Base-by-base conservation (phyloP, 2,329 filamentous ascomycete genomes). In the Hymenoscyphus occultus region DNA sequence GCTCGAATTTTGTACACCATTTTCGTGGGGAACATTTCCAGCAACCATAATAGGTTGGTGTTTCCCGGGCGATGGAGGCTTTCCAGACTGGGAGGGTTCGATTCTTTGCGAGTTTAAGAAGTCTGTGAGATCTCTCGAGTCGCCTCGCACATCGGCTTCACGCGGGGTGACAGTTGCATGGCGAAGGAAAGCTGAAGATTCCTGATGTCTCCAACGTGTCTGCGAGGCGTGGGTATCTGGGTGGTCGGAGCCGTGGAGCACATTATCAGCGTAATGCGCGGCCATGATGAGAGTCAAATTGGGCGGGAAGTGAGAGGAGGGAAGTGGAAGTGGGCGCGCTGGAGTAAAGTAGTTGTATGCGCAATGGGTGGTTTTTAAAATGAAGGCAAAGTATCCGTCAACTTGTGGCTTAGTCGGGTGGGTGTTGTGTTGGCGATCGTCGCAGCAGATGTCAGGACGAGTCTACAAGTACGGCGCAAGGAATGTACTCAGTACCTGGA, bases 121-220 rank as follows among this genome's bases (percentile, higher is more conserved):
- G 67, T 81, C 76, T 66, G 84, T 80, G 39, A 88, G 79, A 63
- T 85, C 83, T 70, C 76, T 78, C 35, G 83, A 83, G 64, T 77
- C 78, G 64, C 78, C 76, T 68, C 74, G 75, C 42, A 76, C 74
- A 45, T 81, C 77, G 59, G 78, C 77, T 42, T 80, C 78, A 65
- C 80, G 80, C 64, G 77, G 60, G 32, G 39, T 40, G 35, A 39
- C 56, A 57, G 31, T 62, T 39, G 69, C 68, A 70, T 69, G 71
- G 60, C 60, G 68, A 60, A 80, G 80, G 72, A 80, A 89, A 40
- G 84, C 79, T 13, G 79, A 78, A 0, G 86, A 88, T 73, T 89
- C 86, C 73, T 88, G 84, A 73, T 89, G 86, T 63, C 86, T 83
- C 86, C 86, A 89, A 70, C 79, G 79, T 72, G 78, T 86, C 51